Base-by-base conservation (phyloP, 208 protist genomes). In the Naegleria gruberi region DNA sequence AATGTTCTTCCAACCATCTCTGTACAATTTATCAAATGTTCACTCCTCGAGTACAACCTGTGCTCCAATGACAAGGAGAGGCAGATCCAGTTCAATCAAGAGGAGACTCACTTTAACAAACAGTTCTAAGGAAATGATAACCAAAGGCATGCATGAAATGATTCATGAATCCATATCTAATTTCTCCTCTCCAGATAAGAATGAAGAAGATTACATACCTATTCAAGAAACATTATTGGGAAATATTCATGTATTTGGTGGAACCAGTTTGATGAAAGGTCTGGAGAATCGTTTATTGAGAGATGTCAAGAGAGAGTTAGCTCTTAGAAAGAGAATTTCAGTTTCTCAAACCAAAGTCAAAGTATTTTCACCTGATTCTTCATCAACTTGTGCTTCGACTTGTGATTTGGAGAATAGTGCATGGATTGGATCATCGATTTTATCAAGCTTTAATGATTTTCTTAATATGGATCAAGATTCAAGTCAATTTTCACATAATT, bases 231-330 rank as follows among this genome's bases (percentile, higher is more conserved):
- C 10, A 77, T 77, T 77, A 77, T 99, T 98, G 94, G 93, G 93
- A 87, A 99, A 99, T 92, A 97, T 98, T 88, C 95, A 98, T 19
- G 94, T 98, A 37, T 98, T 96, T 42, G 98, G 98, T 82, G 97
- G 98, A 55, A 95, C 96, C 40, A 98, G 98, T n/a, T 97, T 99
- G 94, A 98, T 98, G 93, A 92, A 94, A 55, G 98, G 98, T 89
- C 94, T 99, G 84, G 95, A 96, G 37, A 97, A 99, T 91, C 95
- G 98, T 91, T 95, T 99, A 88, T 92, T 96, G 74, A 99, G 98
- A 93, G 97, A 99, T 92, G 93, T 99, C 57, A 95, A 93, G 83
- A 96, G 96, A 89, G 26, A 77, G n/a, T 7, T 77, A 2, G 65
- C 65, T 77, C 30, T 77, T 8, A 19, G 34, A 5, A 77, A 77